Conservation (phyloP, 352 stramenopile species). For the Globisporangium apiculatum region DNA sequence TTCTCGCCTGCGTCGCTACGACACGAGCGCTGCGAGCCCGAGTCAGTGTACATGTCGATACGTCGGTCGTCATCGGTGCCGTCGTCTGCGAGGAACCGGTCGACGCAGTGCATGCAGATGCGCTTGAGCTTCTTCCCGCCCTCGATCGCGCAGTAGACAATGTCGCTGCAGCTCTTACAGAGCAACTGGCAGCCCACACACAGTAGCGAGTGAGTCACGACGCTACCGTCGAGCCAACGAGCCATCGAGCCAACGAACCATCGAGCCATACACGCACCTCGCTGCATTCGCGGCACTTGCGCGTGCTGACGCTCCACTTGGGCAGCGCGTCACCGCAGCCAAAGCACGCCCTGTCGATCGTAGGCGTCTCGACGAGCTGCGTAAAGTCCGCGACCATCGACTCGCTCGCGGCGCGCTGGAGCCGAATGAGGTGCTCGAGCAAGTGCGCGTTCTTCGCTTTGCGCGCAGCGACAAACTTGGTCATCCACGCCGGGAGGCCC, state of each 20-base stretch:
- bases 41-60: slow-evolving; percentile 17
- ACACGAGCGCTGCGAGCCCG: background rate
- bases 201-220: background rate
- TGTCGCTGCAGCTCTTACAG: slow-evolving; percentile 55
- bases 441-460: slow-evolving; percentile 57
- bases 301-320: slow-evolving; percentile 29
- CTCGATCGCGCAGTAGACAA: slow-evolving; percentile 56
- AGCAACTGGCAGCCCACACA: slow-evolving; percentile 14
- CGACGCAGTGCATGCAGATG: slow-evolving; percentile 61
- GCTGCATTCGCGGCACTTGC: slow-evolving; percentile 53
- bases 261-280: slow-evolving; percentile 21
- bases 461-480: slow-evolving; percentile 42
- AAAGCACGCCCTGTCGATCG: slow-evolving; percentile 29
- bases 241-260: background rate
- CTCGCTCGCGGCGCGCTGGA: slow-evolving; percentile 44
- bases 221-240: background rate
- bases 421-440: slow-evolving; percentile 54
- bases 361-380: slow-evolving; percentile 14
- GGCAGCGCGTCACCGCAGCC: slow-evolving; percentile 39
- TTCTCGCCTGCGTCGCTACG: background rate
- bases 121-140: slow-evolving; percentile 60
- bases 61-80: background rate
- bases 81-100: slow-evolving; percentile 13
- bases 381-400: slow-evolving; percentile 35
- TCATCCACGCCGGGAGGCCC: slow-evolving; percentile 54